A percentile compares a stretch with the other conserved stretches of the same genome.
Evolutionary conservation across 2,329 filamentous ascomycete species (phyloP).

Genomic region (Pezicula rhizophila): DNA sequence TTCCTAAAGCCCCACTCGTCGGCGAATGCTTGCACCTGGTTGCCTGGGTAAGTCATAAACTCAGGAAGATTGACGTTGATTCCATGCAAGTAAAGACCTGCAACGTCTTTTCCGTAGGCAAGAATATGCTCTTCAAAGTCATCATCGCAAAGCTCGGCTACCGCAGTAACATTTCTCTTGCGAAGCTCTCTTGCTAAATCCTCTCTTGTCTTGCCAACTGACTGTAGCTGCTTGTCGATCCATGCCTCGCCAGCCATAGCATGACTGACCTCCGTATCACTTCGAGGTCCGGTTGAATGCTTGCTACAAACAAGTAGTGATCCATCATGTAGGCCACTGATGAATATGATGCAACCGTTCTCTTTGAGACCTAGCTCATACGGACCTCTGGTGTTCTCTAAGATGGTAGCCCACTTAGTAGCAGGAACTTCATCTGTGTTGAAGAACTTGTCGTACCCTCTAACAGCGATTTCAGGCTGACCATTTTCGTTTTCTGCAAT

Average conservation of each 20-base stretch:
- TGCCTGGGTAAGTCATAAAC: constrained; percentile 80
- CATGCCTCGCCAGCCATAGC: constrained; percentile 76
- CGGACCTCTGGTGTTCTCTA: constrained; percentile 69
- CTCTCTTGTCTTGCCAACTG: constrained; percentile 69
- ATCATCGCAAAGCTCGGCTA: constrained; percentile 95
- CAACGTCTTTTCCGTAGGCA: constrained; percentile 73
- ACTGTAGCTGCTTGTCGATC: constrained; percentile 71
- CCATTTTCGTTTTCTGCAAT: constrained; percentile 65
- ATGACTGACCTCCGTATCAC: constrained; percentile 70
- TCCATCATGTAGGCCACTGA: constrained; percentile 83
- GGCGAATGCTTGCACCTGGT: constrained; percentile 83
- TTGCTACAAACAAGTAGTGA: constrained; percentile 97
- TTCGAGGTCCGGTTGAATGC: constrained; percentile 83
- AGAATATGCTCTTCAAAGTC: constrained; percentile 95
- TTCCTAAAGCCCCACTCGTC: constrained; percentile 91
- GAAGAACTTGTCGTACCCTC: constrained; percentile 99
- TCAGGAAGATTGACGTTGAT: constrained; percentile 93
- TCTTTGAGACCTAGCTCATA: constrained; percentile 97
- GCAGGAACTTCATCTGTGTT: constrained; percentile 77
- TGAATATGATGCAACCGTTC: constrained; percentile 99
- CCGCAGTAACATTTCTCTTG: constrained; percentile 81
- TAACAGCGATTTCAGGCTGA: constrained; percentile 70
- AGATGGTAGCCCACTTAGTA: constrained; percentile 79
- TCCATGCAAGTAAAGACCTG: constrained; percentile 91
- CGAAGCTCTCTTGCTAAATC: constrained; percentile 74